Evolutionary conservation across 1,284 basidiomycete genomes (phyloP).

Genomic region (Boletellus deceptivus): DNA sequence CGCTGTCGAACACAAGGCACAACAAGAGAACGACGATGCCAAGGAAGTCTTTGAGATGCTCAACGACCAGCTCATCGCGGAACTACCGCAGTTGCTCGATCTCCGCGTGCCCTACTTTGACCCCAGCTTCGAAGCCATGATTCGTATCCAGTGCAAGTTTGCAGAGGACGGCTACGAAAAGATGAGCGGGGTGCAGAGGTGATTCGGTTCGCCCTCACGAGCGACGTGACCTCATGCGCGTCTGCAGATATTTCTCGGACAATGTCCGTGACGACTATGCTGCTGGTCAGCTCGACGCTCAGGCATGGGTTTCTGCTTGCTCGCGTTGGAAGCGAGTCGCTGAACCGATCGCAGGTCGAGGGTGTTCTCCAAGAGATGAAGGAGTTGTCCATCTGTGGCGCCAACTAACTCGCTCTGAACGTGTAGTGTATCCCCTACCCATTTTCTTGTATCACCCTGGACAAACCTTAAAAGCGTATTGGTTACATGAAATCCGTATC

Average conservation of each 20-base stretch:
- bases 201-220: conserved; percentile 15
- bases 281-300: conserved; percentile 91
- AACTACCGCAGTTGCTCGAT: conserved; percentile 91
- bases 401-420: conserved; percentile 31
- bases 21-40: conserved; percentile 93
- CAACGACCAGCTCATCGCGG: conserved; percentile 88
- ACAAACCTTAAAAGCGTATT: conserved; percentile 9
- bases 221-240: background rate
- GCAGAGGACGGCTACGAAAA: conserved; percentile 99
- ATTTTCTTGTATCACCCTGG: background rate
- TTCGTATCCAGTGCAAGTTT: conserved; percentile 95
- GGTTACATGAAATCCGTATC: conserved; percentile 15
- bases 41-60: conserved; percentile 92
- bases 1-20: conserved; percentile 54
- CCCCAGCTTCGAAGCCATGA: conserved; percentile 98
- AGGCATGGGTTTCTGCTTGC: conserved; percentile 49
- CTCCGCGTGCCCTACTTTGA: conserved; percentile 97
- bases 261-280: conserved; percentile 95
- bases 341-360: conserved; percentile 59
- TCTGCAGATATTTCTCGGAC: conserved; percentile 80
- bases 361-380: conserved; percentile 94
- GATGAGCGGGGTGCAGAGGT: conserved; percentile 92
- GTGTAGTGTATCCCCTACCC: conserved; percentile 13
- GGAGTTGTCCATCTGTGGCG: conserved; percentile 88
- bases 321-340: background rate